Evolutionary conservation across 2,329 filamentous ascomycete genomes (phyloP), one percentile per base, ranked within the genome.

Genomic region (Juglanconis oblonga): DNA sequence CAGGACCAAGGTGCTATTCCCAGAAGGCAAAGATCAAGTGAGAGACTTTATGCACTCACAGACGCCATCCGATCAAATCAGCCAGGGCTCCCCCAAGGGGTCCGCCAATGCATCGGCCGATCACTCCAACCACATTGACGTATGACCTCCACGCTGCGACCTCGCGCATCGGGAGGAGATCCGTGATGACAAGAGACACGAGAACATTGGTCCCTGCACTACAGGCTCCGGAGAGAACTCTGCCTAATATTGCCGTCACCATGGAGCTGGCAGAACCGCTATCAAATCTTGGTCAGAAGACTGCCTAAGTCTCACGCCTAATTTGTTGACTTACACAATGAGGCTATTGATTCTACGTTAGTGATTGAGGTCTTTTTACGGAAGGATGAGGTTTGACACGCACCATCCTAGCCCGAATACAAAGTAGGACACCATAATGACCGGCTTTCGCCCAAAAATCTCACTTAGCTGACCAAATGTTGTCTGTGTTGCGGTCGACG

Each of bases 21-120:
- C 9, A 2, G 8, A 3, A 31, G 32, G 14, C 31, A 9, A 14
- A 5, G 6, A 4, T 14, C 13, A 35, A 13, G 7, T 35, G 3
- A 7, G 5, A 44, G 24, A 48, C 3, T 10, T 17, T 14, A 35
- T 42, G 11, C 29, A 68, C 73, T 63, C 64, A 84, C 85, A 85
- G 87, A 70, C 87, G 75, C 87, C 87, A 90, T 14, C 87, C 87
- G 11, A 89, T 77, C 0, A 80, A 79, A 64, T 89, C 84, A 1
- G 85, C 81, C 2, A 89, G 70, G 67, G 78, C 82, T 2, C 87
- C 87, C 1, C 87, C 87, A 0, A 87, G 59, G 3, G 81, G 81
- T 0, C 81, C 81, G 1, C 82, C 82, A 0, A 83, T 66, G 49
- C 79, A 81, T 40, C 82, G 74, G 2, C 81, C 81, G 2, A 76